These are phyloP conservation scores for Xanthoparmelia taractica DNA, from an alignment of 495 filamentous ascomycete genomes.

Conservation along the genomic window DNA sequence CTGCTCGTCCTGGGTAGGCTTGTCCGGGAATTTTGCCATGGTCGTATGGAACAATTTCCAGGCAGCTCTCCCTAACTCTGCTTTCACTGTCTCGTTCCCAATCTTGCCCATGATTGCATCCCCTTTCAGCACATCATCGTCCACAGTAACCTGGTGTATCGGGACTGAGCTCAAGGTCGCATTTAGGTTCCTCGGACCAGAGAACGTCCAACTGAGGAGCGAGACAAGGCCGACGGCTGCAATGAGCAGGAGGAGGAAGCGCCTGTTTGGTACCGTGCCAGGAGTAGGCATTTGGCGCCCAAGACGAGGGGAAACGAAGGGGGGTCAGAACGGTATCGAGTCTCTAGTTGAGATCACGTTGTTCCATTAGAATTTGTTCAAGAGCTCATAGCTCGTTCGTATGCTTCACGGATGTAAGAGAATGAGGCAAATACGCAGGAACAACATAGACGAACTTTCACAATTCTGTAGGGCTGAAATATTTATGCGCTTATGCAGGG, in stretches of 20 bases:
- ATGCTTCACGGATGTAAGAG: not conserved
- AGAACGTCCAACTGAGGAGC: conserved; percentile 19
- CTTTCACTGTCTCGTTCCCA: conserved; percentile 87
- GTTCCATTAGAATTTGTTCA: not conserved
- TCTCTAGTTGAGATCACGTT: not conserved
- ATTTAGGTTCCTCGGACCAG: not conserved
- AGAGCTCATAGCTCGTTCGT: not conserved
- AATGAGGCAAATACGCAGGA: not conserved
- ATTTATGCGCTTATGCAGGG: conserved; percentile 7
- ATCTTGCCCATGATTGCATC: conserved; percentile 80
- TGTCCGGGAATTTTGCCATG: conserved; percentile 85
- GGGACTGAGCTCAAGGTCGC: conserved; percentile 16
- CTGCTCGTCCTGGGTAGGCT: conserved; percentile 74
- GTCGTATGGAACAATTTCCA: conserved; percentile 96
- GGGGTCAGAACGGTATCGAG: too few relatives aligned
- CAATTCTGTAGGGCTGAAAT: not conserved
- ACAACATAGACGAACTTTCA: too few relatives aligned
- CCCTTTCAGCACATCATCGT: conserved; percentile 53
- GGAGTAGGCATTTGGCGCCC: conserved; percentile 9
- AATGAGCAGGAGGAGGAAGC: conserved; percentile 27
- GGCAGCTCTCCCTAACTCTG: conserved; percentile 77
- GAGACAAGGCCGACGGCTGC: conserved; percentile 21
- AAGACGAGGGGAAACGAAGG: not conserved
- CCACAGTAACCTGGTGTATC: conserved; percentile 22
- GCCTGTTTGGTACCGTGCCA: conserved; percentile 24